These are phyloP conservation scores for Lactarius hatsudake DNA, from an alignment of 768 basidiomycete genomes.

Conservation along the genomic window DNA sequence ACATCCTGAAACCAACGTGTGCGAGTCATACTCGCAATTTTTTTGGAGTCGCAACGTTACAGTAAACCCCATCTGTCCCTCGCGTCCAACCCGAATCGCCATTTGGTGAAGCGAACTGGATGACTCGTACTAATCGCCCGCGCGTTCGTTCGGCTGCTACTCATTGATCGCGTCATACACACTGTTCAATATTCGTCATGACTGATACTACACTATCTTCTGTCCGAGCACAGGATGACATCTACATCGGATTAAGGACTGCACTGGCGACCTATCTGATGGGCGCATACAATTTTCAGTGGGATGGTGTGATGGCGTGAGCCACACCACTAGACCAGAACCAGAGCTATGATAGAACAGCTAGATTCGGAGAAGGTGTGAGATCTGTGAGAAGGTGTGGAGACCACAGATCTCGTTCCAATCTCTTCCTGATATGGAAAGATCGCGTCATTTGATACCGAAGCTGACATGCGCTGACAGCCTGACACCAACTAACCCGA, in stretches of 20 bases:
- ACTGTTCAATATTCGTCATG: background rate
- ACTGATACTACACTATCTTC: background rate
- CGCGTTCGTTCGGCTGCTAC: slow-evolving; percentile 3
- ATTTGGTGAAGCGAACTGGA: background rate
- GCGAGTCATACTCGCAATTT: background rate
- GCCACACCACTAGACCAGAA: background rate
- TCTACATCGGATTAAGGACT: background rate
- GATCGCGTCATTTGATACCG: background rate
- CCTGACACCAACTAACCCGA: background rate
- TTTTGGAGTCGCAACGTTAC: background rate
- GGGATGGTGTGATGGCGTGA: background rate
- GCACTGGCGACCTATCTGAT: background rate
- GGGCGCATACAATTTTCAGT: background rate
- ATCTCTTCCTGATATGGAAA: background rate
- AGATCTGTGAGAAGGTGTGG: background rate
- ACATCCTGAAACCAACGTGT: background rate
- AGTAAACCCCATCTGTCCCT: background rate
- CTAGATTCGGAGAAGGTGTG: background rate
- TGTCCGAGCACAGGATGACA: background rate
- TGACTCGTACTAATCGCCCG: slow-evolving; percentile 3
- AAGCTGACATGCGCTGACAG: no score
- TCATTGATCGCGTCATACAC: background rate
- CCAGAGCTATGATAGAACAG: background rate
- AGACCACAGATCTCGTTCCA: no score
- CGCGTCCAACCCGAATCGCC: slow-evolving; percentile 2